A percentile compares a stretch with the other conserved stretches of the same genome.
Conservation (phyloP, 2,329 filamentous ascomycete species). For the Stagonosporopsis rhizophila region DNA sequence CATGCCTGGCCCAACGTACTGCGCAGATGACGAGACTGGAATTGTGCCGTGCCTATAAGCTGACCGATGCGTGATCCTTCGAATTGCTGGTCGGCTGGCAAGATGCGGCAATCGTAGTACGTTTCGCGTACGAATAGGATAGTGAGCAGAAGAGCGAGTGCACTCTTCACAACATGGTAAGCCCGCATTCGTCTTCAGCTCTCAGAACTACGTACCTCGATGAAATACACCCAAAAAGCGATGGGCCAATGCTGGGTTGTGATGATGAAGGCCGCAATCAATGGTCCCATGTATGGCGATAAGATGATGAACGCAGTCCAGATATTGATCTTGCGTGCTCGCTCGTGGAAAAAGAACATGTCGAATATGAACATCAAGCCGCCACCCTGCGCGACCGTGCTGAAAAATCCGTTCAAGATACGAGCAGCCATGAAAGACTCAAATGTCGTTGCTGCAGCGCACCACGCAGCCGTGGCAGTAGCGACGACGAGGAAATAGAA, state of each 20-base stretch:
- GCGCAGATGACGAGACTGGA: background rate
- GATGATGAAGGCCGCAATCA: background rate
- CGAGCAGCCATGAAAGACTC: background rate
- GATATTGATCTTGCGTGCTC: background rate
- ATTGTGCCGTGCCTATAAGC: background rate
- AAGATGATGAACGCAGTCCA: background rate
- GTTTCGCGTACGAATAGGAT: background rate
- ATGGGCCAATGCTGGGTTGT: background rate
- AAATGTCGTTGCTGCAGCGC: background rate
- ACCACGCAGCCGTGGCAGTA: background rate
- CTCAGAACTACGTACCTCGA: background rate
- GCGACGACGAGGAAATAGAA: background rate
- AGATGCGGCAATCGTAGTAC: background rate
- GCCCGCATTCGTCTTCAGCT: background rate
- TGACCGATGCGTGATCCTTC: background rate
- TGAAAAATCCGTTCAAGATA: background rate
- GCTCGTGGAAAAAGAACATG: background rate
- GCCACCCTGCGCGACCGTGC: background rate
- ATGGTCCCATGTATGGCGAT: background rate
- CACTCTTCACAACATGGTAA: background rate
- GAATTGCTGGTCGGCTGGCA: background rate
- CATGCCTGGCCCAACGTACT: background rate
- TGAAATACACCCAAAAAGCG: background rate
- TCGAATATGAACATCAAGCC: background rate
- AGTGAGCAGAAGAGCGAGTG: background rate